Evolutionary conservation across 495 filamentous ascomycete genomes (phyloP).

Genomic region (Parmelia sp.): DNA sequence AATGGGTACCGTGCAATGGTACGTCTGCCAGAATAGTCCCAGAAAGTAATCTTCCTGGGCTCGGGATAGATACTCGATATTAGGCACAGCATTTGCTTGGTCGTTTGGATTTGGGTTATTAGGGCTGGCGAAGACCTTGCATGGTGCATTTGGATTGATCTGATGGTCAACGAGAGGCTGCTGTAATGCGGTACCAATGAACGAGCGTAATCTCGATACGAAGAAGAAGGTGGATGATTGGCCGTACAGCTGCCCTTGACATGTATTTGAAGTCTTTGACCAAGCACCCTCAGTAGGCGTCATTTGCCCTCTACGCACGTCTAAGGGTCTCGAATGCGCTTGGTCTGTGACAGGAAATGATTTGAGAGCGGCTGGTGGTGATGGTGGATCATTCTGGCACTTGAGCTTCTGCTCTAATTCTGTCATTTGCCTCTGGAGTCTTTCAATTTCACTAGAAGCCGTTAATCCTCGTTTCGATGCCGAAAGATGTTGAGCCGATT

Average conservation of each 20-base stretch:
- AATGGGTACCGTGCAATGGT: conserved; percentile 35
- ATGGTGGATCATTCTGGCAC: conserved; percentile 1
- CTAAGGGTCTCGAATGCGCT: conserved; percentile 15
- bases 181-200: conserved; percentile 31
- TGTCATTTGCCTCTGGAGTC: conserved; percentile 33
- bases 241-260: conserved; percentile 30
- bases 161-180: conserved; percentile 26
- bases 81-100: conserved; percentile 13
- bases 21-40: conserved; percentile 44
- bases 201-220: conserved; percentile 28
- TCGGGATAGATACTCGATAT: conserved; percentile 22
- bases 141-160: conserved; percentile 22
- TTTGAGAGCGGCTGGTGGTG: neutral
- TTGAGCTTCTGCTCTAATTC: conserved; percentile 37
- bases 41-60: conserved; percentile 47
- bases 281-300: conserved; percentile 28
- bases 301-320: conserved; percentile 11
- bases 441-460: conserved; percentile 37
- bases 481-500: neutral
- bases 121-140: conserved; percentile 17
- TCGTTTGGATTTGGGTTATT: neutral
- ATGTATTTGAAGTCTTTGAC: conserved; percentile 11
- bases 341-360: neutral
- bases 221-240: conserved; percentile 33
- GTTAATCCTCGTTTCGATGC: neutral